Conservation (phyloP, 257 asterid genomes). For the Gynochthodes officinalis region DNA sequence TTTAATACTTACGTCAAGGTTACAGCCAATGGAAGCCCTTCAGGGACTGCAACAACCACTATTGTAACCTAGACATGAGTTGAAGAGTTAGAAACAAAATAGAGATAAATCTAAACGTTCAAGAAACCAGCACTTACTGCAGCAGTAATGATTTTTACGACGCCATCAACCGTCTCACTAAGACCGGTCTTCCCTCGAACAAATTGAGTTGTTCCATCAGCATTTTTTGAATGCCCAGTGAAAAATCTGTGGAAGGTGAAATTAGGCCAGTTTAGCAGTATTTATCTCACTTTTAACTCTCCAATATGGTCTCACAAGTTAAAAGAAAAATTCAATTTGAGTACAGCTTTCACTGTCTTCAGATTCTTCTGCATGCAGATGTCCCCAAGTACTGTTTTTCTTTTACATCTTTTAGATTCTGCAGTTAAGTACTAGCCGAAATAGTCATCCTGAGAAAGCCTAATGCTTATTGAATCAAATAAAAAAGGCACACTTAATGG, state of each 20-base stretch:
- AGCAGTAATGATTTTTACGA: slow-evolving; percentile 70
- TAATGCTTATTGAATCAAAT: neutral
- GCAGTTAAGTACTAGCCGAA: neutral
- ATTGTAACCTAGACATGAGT: slow-evolving; percentile 74
- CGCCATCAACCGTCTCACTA: slow-evolving; percentile 55
- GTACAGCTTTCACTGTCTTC: neutral
- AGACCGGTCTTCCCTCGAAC: slow-evolving; percentile 58
- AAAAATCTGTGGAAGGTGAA: slow-evolving; percentile 51
- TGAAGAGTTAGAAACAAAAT: slow-evolving; percentile 32
- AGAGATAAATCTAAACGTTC: slow-evolving; percentile 4
- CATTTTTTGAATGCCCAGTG: slow-evolving; percentile 68
- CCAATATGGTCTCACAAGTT: too few relatives aligned
- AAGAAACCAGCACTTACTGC: slow-evolving; percentile 62
- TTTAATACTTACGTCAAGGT: slow-evolving; percentile 76
- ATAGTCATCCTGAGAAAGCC: neutral
- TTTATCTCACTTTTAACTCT: too few relatives aligned
- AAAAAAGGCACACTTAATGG: neutral
- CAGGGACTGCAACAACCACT: slow-evolving; percentile 98
- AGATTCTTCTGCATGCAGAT: neutral
- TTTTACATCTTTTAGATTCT: neutral
- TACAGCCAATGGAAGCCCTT: slow-evolving; percentile 98
- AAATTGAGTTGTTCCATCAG: slow-evolving; percentile 78
- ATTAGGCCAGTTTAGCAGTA: neutral
- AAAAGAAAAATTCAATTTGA: neutral
- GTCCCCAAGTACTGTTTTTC: neutral